A percentile compares a stretch with the other conserved stretches of the same genome.
These are phyloP conservation scores for Westerdykella ornata DNA, from an alignment of 2,329 filamentous ascomycete genomes.

Conservation along the genomic window DNA sequence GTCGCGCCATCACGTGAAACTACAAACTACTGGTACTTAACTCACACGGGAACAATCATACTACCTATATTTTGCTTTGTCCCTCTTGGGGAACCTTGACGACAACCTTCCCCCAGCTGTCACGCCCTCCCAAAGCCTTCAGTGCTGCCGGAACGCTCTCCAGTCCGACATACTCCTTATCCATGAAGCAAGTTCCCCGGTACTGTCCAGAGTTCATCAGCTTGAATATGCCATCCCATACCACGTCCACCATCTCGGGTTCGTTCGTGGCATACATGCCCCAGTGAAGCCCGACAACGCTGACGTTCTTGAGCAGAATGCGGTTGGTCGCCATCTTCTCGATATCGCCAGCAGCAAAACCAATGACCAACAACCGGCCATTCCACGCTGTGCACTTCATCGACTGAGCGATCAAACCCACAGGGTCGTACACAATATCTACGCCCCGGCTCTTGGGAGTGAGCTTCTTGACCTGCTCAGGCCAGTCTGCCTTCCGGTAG, in stretches of 20 bases:
- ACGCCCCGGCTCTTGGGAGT: conserved; percentile 68
- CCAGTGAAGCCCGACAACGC: conserved; percentile 85
- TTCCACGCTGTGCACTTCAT: conserved; percentile 95
- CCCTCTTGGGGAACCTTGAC: conserved; percentile 66
- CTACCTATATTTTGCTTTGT: conserved; percentile 30
- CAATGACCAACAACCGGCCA: conserved; percentile 77
- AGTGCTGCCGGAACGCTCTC: conserved; percentile 72
- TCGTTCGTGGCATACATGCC: conserved; percentile 73
- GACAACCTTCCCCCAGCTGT: conserved; percentile 95
- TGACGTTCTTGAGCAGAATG: conserved; percentile 88
- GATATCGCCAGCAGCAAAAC: conserved; percentile 78
- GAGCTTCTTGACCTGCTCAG: conserved; percentile 65
- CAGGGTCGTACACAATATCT: conserved; percentile 92
- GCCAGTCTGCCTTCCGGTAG: conserved; percentile 61
- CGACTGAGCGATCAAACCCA: conserved; percentile 78
- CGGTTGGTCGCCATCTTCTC: conserved; percentile 92
- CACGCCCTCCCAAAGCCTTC: conserved; percentile 67
- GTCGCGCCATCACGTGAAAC: too few relatives aligned
- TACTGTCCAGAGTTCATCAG: conserved; percentile 74
- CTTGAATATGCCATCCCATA: conserved; percentile 78
- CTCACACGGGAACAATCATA: too few relatives aligned
- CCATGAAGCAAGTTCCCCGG: conserved; percentile 72
- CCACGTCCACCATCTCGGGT: conserved; percentile 58
- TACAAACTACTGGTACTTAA: too few relatives aligned
- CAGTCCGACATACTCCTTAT: conserved; percentile 74